phyloP scores from a whole-genome alignment of 306 rosid species.

The Clitoria ternatea region DNA sequence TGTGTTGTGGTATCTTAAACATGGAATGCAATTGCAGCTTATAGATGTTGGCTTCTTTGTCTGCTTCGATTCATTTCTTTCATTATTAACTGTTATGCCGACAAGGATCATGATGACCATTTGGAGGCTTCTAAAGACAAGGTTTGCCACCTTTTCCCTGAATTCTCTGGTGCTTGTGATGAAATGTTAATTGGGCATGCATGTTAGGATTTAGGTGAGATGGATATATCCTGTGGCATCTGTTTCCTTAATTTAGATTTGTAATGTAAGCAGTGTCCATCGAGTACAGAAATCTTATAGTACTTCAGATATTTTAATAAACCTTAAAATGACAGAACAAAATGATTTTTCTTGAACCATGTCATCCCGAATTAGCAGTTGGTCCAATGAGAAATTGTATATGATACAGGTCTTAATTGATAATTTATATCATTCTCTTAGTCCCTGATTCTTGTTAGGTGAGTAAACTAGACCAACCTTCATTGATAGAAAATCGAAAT shows the following conservation, averaged over 20 bases:
- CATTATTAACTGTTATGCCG: conserved; percentile 95
- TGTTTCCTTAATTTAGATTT: conserved; percentile 17
- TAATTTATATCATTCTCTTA: not conserved
- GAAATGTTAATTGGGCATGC: conserved; percentile 17
- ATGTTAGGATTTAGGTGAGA: conserved; percentile 20
- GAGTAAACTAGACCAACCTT: conserved; percentile 1
- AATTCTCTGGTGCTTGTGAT: conserved; percentile 10
- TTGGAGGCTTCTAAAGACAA: conserved; percentile 71
- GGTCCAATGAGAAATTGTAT: conserved; percentile 14
- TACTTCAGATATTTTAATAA: not conserved
- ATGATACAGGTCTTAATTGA: not conserved
- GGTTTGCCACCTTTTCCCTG: conserved; percentile 54
- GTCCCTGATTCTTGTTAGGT: conserved; percentile 22
- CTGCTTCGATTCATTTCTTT: conserved; percentile 94
- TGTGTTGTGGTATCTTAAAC: conserved; percentile 30
- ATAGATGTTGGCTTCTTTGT: conserved; percentile 95
- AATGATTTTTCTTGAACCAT: conserved; percentile 18
- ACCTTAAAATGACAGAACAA: not conserved
- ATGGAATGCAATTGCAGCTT: conserved; percentile 68
- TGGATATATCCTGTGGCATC: not conserved
- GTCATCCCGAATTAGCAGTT: conserved; percentile 4
- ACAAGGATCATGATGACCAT: conserved; percentile 66
- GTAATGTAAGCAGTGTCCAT: conserved; percentile 14
- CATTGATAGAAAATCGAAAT: not conserved
- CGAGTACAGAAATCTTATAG: conserved; percentile 10